Conservation (phyloP, 345 rosid species). For the Boechera stricta region DNA sequence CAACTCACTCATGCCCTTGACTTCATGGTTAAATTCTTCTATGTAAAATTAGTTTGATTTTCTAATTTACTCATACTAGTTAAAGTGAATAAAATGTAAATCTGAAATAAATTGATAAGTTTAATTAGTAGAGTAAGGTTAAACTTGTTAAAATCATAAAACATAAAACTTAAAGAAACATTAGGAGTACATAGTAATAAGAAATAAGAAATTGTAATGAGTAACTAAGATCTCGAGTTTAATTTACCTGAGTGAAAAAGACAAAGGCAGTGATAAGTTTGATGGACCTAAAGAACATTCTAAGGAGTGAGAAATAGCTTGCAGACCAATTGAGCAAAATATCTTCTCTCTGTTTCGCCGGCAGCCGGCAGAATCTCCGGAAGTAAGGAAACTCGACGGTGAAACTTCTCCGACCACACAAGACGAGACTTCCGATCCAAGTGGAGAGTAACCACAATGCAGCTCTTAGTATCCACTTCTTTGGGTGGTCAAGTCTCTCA, state of each 20-base stretch:
- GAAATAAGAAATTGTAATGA: background rate
- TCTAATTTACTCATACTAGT: background rate
- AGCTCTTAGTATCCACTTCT: conserved; percentile 61
- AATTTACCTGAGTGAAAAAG: conserved; percentile 76
- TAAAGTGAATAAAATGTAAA: background rate
- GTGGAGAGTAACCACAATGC: conserved; percentile 71
- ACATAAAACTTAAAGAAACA: background rate
- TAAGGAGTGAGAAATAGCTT: conserved; percentile 53
- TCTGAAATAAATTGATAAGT: background rate
- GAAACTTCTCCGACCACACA: conserved; percentile 69
- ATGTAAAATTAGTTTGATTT: background rate
- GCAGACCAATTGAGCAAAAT: conserved; percentile 61
- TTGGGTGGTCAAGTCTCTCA: conserved; percentile 74
- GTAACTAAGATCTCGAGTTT: conserved; percentile 7
- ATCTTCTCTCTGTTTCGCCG: conserved; percentile 53
- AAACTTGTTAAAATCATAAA: background rate
- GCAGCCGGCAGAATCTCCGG: conserved; percentile 54
- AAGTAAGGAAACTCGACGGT: conserved; percentile 59
- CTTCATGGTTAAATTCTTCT: background rate
- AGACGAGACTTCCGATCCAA: conserved; percentile 64
- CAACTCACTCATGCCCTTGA: background rate
- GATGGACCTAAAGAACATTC: conserved; percentile 62
- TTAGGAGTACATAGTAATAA: background rate
- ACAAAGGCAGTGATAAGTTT: conserved; percentile 63
- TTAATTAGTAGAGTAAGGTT: background rate